Percentiles rank a stretch among this genome's conserved stretches.
Evolutionary conservation across 2,329 filamentous ascomycete genomes (phyloP).

Genomic region (Talaromyces islandicus): DNA sequence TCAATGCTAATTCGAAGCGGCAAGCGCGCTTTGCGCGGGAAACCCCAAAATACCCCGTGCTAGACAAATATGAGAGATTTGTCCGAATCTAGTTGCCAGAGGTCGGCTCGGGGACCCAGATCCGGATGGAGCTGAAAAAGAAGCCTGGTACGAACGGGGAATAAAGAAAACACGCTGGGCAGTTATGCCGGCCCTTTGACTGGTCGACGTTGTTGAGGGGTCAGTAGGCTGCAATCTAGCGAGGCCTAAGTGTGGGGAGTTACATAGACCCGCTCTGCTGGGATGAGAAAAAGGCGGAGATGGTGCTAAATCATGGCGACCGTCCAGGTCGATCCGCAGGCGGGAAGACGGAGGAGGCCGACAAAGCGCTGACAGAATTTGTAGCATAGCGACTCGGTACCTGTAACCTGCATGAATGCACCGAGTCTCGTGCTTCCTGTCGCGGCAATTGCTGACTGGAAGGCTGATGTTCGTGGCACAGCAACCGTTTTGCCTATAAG

Average conservation of each 20-base stretch:
- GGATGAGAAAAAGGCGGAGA: conserved; percentile 7
- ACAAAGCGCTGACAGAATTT: background rate
- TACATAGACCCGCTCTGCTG: conserved; percentile 8
- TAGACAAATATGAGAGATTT: background rate
- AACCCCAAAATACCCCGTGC: conserved; percentile 8
- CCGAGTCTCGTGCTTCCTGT: background rate
- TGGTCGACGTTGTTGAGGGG: background rate
- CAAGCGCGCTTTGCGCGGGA: conserved; percentile 35
- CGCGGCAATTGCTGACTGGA: background rate
- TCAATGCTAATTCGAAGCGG: conserved; percentile 18
- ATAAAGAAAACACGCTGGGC: background rate
- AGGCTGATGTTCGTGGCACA: background rate
- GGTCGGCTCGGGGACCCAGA: background rate
- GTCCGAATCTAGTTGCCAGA: background rate
- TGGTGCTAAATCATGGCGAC: background rate
- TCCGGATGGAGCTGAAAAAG: background rate
- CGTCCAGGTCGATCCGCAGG: background rate
- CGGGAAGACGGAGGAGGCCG: background rate
- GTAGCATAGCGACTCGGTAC: background rate
- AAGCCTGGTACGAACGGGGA: background rate
- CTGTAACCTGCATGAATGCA: background rate
- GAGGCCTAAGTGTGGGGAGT: conserved; percentile 5
- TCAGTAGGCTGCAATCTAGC: background rate
- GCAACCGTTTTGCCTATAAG: background rate
- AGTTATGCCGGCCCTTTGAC: conserved; percentile 1